phyloP scores from a whole-genome alignment of 345 rosid species.

The Raphanus raphanistrum region DNA sequence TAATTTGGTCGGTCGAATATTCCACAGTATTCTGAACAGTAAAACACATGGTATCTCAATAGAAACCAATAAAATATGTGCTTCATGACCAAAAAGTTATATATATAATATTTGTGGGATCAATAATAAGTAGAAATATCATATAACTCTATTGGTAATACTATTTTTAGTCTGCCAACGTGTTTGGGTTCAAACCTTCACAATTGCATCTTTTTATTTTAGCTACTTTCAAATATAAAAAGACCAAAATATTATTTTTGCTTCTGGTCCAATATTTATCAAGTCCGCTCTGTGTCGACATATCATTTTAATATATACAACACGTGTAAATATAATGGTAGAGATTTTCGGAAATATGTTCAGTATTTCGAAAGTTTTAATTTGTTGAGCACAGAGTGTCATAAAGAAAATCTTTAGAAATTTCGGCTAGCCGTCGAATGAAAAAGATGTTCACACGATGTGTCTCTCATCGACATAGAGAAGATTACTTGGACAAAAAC shows the following conservation, averaged over 20 bases:
- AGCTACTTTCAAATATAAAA: no score
- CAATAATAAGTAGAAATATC: no score
- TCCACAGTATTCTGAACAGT: background rate
- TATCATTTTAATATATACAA: background rate
- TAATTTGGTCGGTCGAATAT: constrained; percentile 4
- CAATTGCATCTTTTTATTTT: no score
- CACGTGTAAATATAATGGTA: constrained; percentile 9
- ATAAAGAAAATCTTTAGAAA: background rate
- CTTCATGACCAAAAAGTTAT: no score
- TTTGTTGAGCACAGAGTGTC: background rate
- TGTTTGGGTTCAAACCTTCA: no score
- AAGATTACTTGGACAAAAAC: background rate
- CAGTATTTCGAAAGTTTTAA: background rate
- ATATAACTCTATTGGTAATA: no score
- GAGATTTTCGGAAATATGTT: background rate
- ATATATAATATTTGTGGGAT: no score
- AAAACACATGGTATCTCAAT: background rate
- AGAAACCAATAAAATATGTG: no score
- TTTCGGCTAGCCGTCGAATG: constrained; percentile 30
- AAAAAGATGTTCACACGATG: constrained; percentile 29
- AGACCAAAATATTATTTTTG: no score
- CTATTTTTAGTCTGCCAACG: no score
- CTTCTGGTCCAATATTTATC: no score
- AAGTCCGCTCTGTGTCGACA: background rate
- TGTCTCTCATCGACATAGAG: background rate